Evolutionary conservation across 768 basidiomycete genomes (phyloP).

Genomic region (Lentinus tigrinus): DNA sequence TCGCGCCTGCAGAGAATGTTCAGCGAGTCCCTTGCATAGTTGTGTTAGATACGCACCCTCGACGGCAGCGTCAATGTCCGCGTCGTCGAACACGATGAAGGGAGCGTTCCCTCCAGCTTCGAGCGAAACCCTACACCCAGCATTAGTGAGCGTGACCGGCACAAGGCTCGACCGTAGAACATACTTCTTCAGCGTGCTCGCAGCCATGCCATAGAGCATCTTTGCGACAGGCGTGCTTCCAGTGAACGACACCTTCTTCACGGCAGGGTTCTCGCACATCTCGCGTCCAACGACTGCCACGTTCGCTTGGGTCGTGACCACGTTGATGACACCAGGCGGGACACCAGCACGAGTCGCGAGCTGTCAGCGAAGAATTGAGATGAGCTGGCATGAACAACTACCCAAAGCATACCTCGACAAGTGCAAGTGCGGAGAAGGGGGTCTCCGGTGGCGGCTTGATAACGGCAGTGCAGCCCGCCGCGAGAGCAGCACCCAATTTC

Average conservation of each 20-base stretch:
- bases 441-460: slow-evolving; percentile 96
- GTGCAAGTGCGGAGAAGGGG: slow-evolving; percentile 87
- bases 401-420: slow-evolving; percentile 65
- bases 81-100: slow-evolving; percentile 97
- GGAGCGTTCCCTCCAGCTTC: slow-evolving; percentile 95
- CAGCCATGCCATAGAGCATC: slow-evolving; percentile 66
- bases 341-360: slow-evolving; percentile 87
- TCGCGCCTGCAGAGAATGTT: slow-evolving; percentile 48
- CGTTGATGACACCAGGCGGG: slow-evolving; percentile 92
- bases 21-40: neutral
- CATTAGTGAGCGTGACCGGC: neutral
- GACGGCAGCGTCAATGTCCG: slow-evolving; percentile 89
- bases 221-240: slow-evolving; percentile 85
- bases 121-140: slow-evolving; percentile 51
- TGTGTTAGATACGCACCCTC: slow-evolving; percentile 49
- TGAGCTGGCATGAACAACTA: neutral
- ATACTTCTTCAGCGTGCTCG: slow-evolving; percentile 82
- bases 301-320: slow-evolving; percentile 86
- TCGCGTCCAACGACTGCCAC: slow-evolving; percentile 88
- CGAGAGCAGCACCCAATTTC: slow-evolving; percentile 86
- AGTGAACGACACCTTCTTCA: slow-evolving; percentile 92
- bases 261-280: slow-evolving; percentile 83
- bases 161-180: slow-evolving; percentile 16
- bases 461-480: slow-evolving; percentile 94
- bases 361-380: slow-evolving; percentile 33